phyloP scores from a whole-genome alignment of 768 basidiomycete genomes.

The Lactifluus hygrophoroides region DNA sequence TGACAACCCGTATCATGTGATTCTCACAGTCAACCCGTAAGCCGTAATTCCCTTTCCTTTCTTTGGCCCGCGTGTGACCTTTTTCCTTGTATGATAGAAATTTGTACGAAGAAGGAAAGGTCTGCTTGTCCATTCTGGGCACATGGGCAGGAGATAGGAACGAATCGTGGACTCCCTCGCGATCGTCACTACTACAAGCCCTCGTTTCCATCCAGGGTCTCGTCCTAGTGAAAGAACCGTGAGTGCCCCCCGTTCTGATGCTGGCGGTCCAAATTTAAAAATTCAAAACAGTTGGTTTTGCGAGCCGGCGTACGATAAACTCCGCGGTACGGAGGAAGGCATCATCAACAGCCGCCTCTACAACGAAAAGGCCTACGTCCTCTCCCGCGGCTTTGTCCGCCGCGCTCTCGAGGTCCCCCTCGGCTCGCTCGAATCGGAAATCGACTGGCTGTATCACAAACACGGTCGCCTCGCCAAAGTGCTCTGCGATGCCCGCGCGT shows the following conservation, averaged over 20 bases:
- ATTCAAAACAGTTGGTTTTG: conserved; percentile 60
- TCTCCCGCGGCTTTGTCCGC: conserved; percentile 85
- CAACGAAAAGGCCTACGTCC: conserved; percentile 87
- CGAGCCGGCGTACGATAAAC: conserved; percentile 89
- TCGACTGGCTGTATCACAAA: conserved; percentile 63
- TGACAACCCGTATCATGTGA: neutral
- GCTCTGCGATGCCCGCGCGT: conserved; percentile 46
- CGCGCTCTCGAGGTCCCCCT: conserved; percentile 78
- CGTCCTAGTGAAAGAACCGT: conserved; percentile 90
- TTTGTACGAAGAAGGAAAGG: conserved; percentile 92
- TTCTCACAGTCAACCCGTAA: conserved; percentile 61
- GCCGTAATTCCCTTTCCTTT: conserved; percentile 26
- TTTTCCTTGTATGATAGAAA: conserved; percentile 62
- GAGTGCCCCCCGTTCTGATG: too few species aligned
- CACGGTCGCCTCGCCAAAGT: conserved; percentile 61
- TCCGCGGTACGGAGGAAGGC: conserved; percentile 85
- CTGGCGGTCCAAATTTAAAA: too few species aligned
- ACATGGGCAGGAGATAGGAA: conserved; percentile 88
- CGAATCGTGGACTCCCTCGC: conserved; percentile 78
- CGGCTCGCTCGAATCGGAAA: conserved; percentile 60
- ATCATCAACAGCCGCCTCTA: conserved; percentile 86
- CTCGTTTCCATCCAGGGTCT: conserved; percentile 92
- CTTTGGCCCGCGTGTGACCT: too few species aligned
- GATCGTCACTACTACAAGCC: conserved; percentile 85
- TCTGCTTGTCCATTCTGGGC: conserved; percentile 83